These are phyloP conservation scores for Phanerochaete sordida DNA, from an alignment of 768 basidiomycete genomes.

Conservation along the genomic window DNA sequence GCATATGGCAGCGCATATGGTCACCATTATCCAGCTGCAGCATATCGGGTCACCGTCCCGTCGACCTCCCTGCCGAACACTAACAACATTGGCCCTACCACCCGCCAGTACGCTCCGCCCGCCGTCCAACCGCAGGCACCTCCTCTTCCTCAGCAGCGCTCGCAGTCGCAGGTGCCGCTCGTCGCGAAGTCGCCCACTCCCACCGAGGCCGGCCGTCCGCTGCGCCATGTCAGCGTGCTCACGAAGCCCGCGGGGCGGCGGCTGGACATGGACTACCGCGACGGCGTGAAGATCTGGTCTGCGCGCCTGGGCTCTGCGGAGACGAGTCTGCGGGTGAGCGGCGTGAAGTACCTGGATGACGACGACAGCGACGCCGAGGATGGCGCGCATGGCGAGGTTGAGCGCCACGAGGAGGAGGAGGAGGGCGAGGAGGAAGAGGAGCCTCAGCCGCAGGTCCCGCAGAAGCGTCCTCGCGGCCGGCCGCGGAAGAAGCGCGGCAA, in stretches of 20 bases:
- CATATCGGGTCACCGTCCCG: slow-evolving; percentile 34
- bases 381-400: slow-evolving; percentile 34
- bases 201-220: slow-evolving; percentile 14
- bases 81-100: neutral
- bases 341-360: slow-evolving; percentile 45
- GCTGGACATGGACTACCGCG: slow-evolving; percentile 57
- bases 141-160: slow-evolving; percentile 24
- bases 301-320: slow-evolving; percentile 59
- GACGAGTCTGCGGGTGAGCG: slow-evolving; percentile 47
- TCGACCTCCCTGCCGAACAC: slow-evolving; percentile 16
- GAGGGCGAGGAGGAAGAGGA: slow-evolving; percentile 14
- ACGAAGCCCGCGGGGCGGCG: slow-evolving; percentile 59
- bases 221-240: slow-evolving; percentile 50
- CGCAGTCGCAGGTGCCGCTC: slow-evolving; percentile 7
- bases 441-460: neutral
- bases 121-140: neutral
- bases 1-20: slow-evolving; percentile 7
- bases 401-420: slow-evolving; percentile 27
- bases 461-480: slow-evolving; percentile 18
- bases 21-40: slow-evolving; percentile 51
- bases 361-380: slow-evolving; percentile 53
- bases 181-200: slow-evolving; percentile 17
- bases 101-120: slow-evolving; percentile 13
- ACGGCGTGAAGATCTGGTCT: slow-evolving; percentile 75
- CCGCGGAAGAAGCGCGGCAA: slow-evolving; percentile 18